Evolutionary conservation across 306 rosid genomes (phyloP).

Genomic region (Acacia melanoxylon): DNA sequence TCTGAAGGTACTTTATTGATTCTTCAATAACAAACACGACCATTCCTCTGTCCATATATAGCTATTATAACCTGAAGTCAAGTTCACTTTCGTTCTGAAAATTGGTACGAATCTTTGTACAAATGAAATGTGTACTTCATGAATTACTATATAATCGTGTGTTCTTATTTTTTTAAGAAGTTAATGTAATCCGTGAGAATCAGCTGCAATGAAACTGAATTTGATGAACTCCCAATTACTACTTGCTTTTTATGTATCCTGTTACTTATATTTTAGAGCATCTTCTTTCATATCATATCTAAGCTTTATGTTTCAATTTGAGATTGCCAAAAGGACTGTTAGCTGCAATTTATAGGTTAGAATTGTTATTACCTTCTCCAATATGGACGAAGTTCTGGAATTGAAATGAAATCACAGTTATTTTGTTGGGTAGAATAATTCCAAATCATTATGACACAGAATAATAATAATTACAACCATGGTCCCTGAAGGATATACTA

Average conservation of each 20-base stretch:
- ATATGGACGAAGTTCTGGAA: not conserved
- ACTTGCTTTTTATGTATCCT: not conserved
- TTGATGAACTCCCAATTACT: not conserved
- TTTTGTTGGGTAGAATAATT: not conserved
- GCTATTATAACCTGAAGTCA: not conserved
- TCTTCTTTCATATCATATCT: slow-evolving; percentile 20
- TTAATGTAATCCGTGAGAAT: not conserved
- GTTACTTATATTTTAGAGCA: not conserved
- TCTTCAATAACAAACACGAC: not conserved
- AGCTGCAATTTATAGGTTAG: not conserved
- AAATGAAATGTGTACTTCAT: not conserved
- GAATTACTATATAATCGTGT: not conserved
- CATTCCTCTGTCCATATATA: not conserved
- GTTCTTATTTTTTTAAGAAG: not conserved
- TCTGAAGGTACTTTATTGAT: slow-evolving; percentile 28
- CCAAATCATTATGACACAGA: slow-evolving; percentile 5
- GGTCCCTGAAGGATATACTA: not conserved
- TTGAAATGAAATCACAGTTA: not conserved
- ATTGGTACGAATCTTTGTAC: not conserved
- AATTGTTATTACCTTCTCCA: not conserved
- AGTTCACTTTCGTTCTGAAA: slow-evolving; percentile 18
- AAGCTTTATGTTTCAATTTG: not conserved
- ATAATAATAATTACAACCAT: not conserved
- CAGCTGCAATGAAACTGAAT: not conserved
- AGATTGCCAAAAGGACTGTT: slow-evolving; percentile 1